Base-by-base conservation (phyloP, 345 rosid genomes). In the Eutrema heterophyllum region DNA sequence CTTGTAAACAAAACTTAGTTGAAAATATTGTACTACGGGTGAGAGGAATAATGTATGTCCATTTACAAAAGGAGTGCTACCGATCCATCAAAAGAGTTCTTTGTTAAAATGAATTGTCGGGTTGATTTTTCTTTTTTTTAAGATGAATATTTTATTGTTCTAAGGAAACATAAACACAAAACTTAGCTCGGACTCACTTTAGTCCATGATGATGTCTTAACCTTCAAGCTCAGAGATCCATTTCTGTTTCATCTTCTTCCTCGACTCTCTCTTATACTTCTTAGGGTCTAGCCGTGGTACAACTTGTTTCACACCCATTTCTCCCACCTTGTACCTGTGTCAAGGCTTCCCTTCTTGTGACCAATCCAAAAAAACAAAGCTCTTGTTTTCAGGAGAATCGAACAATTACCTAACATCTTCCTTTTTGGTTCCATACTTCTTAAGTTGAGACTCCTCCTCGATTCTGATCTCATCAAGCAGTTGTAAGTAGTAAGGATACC, bases 361-460 rank as follows among this genome's bases (percentile, higher is more conserved):
- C 55, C 5, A 36, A 24, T 58, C 9, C 7, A 14, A 55, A 5
- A 11, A 0, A 2, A 13, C 1, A 39, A 10, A 51, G 21, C 33
- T 61, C 9, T 9, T 36, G 14, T 73, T 55, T 55, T 12, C n/a
- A 43, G 2, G 26, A 44, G 10, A 39, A 38, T 15, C 11, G 1
- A 45, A 16, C 5, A 15, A 54, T 76, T 80, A 93, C 97, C 97
- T 90, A 15, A 90, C 89, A 72, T 86, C 93, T 78, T 93, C 98
- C 54, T 69, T 86, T 80, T 93, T 93, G 81, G 98, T 90, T 49
- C 97, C 98, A 65, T 80, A 90, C 51, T 89, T 89, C 81, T 90
- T 83, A 56, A 90, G 71, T 64, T 93, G 96, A 83, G 86, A 90
- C 71, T 85, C 92, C 65, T 90, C 96, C 78, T 92, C 83, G 86